A percentile compares a stretch with the other conserved stretches of the same genome.
Evolutionary conservation across 2,329 filamentous ascomycete genomes (phyloP).

Genomic region (Harringtonia aguacate): DNA sequence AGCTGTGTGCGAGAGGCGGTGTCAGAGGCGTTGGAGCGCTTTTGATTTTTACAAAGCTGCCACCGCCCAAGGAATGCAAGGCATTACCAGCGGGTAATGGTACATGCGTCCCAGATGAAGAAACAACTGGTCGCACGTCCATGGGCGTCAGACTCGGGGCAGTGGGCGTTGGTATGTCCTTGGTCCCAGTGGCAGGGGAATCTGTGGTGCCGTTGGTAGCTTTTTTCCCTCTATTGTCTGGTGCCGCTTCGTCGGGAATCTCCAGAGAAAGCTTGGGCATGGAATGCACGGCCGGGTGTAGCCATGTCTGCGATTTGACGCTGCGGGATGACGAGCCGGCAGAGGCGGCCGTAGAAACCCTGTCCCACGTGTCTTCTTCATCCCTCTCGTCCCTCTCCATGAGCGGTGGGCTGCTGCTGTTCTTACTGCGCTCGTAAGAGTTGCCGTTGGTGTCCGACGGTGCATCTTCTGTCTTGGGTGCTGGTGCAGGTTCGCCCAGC

Average conservation of each 20-base stretch:
- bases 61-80: neutral
- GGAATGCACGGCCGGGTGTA: too few species aligned
- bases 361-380: neutral
- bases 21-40: neutral
- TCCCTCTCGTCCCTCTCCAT: neutral
- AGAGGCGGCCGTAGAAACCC: too few species aligned
- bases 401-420: too few species aligned
- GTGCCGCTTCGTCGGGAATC: neutral
- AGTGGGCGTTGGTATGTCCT: constrained; percentile 20
- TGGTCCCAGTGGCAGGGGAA: neutral
- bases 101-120: neutral
- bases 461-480: too few species aligned
- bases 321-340: too few species aligned
- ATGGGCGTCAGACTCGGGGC: constrained; percentile 22
- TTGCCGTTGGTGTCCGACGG: too few species aligned
- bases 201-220: too few species aligned
- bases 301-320: too few species aligned
- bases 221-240: too few species aligned
- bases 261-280: neutral
- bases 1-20: neutral
- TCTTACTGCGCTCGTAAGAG: too few species aligned
- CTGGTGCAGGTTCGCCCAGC: too few species aligned
- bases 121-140: constrained; percentile 18
- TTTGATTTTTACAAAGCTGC: neutral
- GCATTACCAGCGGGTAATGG: neutral